Base-by-base conservation (phyloP, 371 early-diverging fungal species). In the Rhizopus microsporus region DNA sequence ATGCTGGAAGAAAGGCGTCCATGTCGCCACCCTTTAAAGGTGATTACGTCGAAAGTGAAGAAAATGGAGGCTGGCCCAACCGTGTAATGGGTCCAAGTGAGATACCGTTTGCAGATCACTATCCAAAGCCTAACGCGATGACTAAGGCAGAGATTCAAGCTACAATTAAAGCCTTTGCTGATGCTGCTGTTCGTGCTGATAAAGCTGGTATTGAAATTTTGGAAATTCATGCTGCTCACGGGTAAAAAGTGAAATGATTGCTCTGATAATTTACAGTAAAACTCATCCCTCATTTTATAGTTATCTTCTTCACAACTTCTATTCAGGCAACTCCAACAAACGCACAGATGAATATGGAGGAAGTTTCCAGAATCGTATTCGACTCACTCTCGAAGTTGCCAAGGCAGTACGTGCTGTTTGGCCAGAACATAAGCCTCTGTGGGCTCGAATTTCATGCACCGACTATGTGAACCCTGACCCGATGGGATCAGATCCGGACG, bases 341-440 rank as follows among this genome's bases (percentile, higher is more conserved):
- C 85, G 96, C 35, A 90, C 92, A 0, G 96, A 96, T 65, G 65
- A 84, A 38, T 96, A 93, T 63, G 90, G 88, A 47, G 92, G 92
- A 1, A 77, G 83, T 1, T 81, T 87, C 47, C 88, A 91, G 59
- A 93, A 93, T 72, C 83, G 93, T 33, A 73, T 77, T 13, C 81
- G 92, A 1, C 80, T 91, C 62, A 51, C 78, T 23, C 35, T 89
- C 1, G 91, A 93, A 60, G 76, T 85, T 3, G 71, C 83, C n/a
- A 50, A 66, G 15, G 80, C 74, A 0, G 87, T 93, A 9, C 86
- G 91, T 33, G 57, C 68, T 5, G 84, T 84, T 12, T 93, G 90
- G 88, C 91, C 93, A 0, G 64, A 73, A 5, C 69, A 85, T 10
- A 92, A 92, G 56, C 93, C 96, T 0, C 63, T 93, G 37, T 93